Base-by-base conservation (phyloP, 2,329 filamentous ascomycete species). In the Ophiostoma ips region DNA sequence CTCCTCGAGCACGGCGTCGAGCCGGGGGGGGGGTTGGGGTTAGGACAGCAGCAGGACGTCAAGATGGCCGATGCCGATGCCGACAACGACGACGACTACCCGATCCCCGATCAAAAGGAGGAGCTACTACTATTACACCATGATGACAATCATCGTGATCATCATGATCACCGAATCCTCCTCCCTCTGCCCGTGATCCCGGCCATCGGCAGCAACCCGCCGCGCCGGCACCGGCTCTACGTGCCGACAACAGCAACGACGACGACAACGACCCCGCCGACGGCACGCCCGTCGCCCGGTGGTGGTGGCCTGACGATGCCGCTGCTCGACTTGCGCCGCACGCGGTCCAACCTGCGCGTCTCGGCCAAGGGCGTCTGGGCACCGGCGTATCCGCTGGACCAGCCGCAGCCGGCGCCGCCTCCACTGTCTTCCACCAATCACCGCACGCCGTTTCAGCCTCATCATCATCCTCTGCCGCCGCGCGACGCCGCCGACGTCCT, bases 311-410 rank as follows among this genome's bases (percentile, higher is more conserved):
- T 9, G 30, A 5, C 6, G 9, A 16, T 11, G 12, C 18, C 28
- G 5, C 67, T 77, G 21, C 71, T 82, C 48, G 83, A 92, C 58
- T 74, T 92, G 34, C 76, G 81, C 15, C 73, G 79, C 56, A 85
- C 85, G 45, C 78, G 87, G 51, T 69, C 72, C 31, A 89, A 87
- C 58, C 72, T 95, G 53, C 77, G 81, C 48, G 80, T 74, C 53
- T 81, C 84, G 60, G 82, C 85, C 11, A 81, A 79, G 53, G 88
- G 87, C 2, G 76, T 95, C 41, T 84, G 90, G 70, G 87, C 86
- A 60, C 77, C 81, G 18, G 87, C 89, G 3, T 76, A 79, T 6
- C 77, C 77, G 15, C 81, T 84, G 59, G 58, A 68, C 11, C 24
- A 24, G 72, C n/a, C n/a, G n/a, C n/a, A n/a, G n/a, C n/a, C n/a